Conservation (phyloP, 306 rosid species). For the Malus orientalis region DNA sequence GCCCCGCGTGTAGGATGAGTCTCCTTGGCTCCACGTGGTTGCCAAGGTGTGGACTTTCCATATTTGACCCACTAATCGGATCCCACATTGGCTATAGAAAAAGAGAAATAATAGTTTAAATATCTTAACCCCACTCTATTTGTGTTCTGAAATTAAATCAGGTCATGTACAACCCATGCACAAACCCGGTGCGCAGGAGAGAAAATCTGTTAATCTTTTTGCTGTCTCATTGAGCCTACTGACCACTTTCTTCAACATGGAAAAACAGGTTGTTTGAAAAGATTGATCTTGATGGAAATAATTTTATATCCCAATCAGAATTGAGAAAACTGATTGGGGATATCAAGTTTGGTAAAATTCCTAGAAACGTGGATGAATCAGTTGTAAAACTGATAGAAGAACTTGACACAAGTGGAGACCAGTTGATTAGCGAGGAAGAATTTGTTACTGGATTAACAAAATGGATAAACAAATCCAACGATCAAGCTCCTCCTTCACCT, state of each 20-base stretch:
- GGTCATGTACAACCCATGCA: no score
- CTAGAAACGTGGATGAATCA: background rate
- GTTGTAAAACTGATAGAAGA: conserved; percentile 7
- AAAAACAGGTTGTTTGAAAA: conserved; percentile 10
- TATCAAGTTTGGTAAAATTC: conserved; percentile 4
- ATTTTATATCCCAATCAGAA: conserved; percentile 1
- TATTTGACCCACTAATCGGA: accelerated
- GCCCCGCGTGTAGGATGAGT: no score
- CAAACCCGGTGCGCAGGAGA: no score
- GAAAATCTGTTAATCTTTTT: background rate
- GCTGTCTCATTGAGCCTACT: background rate
- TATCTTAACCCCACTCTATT: no score
- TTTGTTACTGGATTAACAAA: conserved; percentile 7
- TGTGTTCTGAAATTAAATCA: no score
- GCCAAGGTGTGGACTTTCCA: no score
- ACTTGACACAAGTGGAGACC: conserved; percentile 14
- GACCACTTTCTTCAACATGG: background rate
- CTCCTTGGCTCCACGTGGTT: no score
- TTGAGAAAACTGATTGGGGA: conserved; percentile 2
- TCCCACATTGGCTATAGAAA: no score
- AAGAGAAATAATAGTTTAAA: no score
- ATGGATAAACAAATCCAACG: conserved; percentile 5
- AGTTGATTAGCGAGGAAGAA: conserved; percentile 8
- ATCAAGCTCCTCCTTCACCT: background rate
- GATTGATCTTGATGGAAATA: conserved; percentile 14